These are phyloP conservation scores for Cryptococcus sp. DNA, from an alignment of 1,284 basidiomycete species.

Conservation along the genomic window DNA sequence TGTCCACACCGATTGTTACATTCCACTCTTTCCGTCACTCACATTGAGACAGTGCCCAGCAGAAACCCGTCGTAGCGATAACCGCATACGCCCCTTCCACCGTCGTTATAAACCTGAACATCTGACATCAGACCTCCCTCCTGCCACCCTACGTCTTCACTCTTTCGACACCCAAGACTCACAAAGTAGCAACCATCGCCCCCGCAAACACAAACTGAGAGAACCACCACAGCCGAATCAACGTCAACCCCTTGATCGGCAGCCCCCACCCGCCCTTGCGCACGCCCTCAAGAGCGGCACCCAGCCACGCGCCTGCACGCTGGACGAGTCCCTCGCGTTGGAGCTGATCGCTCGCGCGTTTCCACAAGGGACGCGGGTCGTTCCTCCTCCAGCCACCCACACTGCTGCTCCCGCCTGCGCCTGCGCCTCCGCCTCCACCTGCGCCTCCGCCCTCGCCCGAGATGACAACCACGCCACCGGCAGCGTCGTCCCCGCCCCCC, in stretches of 20 bases:
- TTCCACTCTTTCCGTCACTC: slow-evolving; percentile 13
- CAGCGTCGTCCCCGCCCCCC: slow-evolving; percentile 6
- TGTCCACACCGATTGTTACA: background rate
- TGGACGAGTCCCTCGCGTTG: slow-evolving; percentile 9
- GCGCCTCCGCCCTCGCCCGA: background rate
- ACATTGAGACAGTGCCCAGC: slow-evolving; percentile 54
- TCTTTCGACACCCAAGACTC: slow-evolving; percentile 24
- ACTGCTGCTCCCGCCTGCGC: too few relatives aligned
- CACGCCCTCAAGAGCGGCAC: slow-evolving; percentile 16
- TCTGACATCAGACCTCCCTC: background rate
- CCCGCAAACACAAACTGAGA: slow-evolving; percentile 46
- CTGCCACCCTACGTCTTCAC: background rate
- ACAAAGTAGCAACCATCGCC: slow-evolving; percentile 50
- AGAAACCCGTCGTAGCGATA: slow-evolving; percentile 53
- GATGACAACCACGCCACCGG: background rate
- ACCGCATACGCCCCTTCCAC: slow-evolving; percentile 52
- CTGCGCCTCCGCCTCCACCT: background rate
- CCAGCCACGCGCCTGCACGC: slow-evolving; percentile 9
- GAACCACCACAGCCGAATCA: slow-evolving; percentile 43
- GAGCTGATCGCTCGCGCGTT: slow-evolving; percentile 22
- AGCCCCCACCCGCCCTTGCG: slow-evolving; percentile 29
- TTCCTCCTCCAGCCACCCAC: too few relatives aligned
- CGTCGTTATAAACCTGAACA: slow-evolving; percentile 39
- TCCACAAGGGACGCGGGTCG: slow-evolving; percentile 33
- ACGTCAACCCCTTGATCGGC: slow-evolving; percentile 44